Conservation (phyloP, 352 stramenopile species). For the Globisporangium spinosum region DNA sequence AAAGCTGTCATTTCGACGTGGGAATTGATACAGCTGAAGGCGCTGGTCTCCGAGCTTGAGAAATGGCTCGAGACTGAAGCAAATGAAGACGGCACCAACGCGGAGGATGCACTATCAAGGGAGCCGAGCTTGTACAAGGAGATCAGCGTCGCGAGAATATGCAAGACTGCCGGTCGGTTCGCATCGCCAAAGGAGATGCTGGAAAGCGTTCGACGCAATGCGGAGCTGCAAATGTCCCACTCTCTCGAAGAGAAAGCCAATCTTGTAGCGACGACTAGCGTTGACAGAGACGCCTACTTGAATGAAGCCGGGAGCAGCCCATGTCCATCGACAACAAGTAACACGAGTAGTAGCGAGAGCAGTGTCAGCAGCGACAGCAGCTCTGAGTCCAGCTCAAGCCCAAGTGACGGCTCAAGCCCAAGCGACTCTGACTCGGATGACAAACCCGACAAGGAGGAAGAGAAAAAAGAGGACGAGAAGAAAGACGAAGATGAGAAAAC, state of each 20-base stretch:
- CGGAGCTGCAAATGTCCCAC: neutral
- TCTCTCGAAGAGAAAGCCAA: neutral
- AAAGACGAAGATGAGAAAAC: constrained; percentile 17
- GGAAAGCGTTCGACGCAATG: constrained; percentile 6
- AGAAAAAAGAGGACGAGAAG: constrained; percentile 8
- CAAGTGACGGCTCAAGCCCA: constrained; percentile 19
- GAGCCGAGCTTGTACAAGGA: constrained; percentile 11
- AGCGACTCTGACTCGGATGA: constrained; percentile 22
- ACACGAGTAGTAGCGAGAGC: constrained; percentile 27
- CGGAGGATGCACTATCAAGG: constrained; percentile 2
- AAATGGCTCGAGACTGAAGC: constrained; percentile 19
- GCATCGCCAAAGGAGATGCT: constrained; percentile 12
- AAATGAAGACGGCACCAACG: neutral
- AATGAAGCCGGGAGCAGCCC: constrained; percentile 35
- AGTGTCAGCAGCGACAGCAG: constrained; percentile 27
- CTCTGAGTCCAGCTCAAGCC: constrained; percentile 19
- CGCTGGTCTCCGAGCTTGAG: constrained; percentile 21
- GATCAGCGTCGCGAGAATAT: constrained; percentile 18
- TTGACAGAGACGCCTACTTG: constrained; percentile 4
- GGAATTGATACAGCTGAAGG: constrained; percentile 21
- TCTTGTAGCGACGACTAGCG: neutral
- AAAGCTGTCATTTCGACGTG: constrained; percentile 20
- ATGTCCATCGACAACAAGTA: constrained; percentile 35
- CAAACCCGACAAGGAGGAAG: neutral
- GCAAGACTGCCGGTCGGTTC: constrained; percentile 15